Base-by-base conservation (phyloP, 768 basidiomycete genomes). In the Pleurotus citrinopileatus region DNA sequence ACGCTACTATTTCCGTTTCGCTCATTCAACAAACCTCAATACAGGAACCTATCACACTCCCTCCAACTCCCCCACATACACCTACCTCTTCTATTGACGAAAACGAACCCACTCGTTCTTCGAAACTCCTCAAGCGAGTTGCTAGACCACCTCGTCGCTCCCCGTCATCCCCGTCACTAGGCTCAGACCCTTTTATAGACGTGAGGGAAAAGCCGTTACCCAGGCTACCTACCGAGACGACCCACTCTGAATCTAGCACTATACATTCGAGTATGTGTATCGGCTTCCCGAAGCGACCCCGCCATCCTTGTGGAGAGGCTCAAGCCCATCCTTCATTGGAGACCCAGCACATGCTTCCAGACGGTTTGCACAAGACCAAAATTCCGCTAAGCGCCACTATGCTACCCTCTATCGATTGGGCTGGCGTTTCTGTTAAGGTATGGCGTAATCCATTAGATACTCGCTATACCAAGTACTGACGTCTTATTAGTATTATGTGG, bases 261-360 rank as follows among this genome's bases (percentile, higher is more conserved):
- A 60, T 85, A 4, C 70, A 77, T 32, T 80, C 72, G 15, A 73
- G 77, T 46, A 73, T 89, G 40, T 79, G 71, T 47, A 78, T 86
- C 42, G 88, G 88, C 1, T 89, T 89, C 59, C 84, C 84, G 15
- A 89, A 88, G 58, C 81, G 86, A 15, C 84, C 86, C 7, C 74
- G 80, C 25, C 71, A 74, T 42, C 71, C 72, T 9, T 67, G 69
- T 46, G 66, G 65, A 37, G 68, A 71, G 26, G 58, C 64, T 34
- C 65, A 71, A 38, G 56, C 64, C 36, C 80, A 81, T 60, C 77
- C 78, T 2, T 70, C 78, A 2, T 56, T 81, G 50, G 75, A 80
- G 32, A 68, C 68, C 0, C 74, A 78, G 38, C 67, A 72, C 6
- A 61, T 75, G 15, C 73, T 86, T 27, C 87, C 88, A 1, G 86